Evolutionary conservation across 78 protist genomes (phyloP).

Genomic region (Mastigamoeba balamuthi): DNA sequence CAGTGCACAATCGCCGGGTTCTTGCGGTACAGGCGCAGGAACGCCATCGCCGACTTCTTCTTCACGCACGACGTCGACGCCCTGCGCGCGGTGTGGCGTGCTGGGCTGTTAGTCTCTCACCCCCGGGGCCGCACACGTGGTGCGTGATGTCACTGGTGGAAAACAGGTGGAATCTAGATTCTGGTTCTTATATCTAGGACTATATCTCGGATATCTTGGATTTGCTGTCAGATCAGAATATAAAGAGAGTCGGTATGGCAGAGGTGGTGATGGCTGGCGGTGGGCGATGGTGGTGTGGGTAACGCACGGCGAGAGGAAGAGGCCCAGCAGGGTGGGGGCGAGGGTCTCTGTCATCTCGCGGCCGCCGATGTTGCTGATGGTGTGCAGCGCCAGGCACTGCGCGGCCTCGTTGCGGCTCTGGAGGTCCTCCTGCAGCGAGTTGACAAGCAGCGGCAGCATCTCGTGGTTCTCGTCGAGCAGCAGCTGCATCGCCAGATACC

Average conservation of each 20-base stretch:
- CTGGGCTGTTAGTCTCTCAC: background rate
- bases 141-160: too few relatives aligned
- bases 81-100: background rate
- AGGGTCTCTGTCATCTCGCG: conserved; percentile 85
- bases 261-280: too few relatives aligned
- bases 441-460: conserved; percentile 81
- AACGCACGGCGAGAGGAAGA: conserved; percentile 44
- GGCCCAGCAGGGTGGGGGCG: conserved; percentile 54
- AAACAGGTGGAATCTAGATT: too few relatives aligned
- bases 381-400: conserved; percentile 79
- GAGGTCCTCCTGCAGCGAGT: conserved; percentile 82
- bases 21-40: conserved; percentile 77
- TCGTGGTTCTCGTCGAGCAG: conserved; percentile 83
- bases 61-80: conserved; percentile 8
- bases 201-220: background rate
- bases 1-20: conserved; percentile 29
- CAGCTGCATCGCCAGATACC: conserved; percentile 74
- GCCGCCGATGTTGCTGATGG: conserved; percentile 91
- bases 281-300: too few relatives aligned
- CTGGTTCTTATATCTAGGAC: background rate
- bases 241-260: too few relatives aligned
- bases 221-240: background rate
- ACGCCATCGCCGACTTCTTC: conserved; percentile 79
- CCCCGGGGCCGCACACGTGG: background rate
- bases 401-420: conserved; percentile 34